phyloP scores from a whole-genome alignment of 2,329 filamentous ascomycete genomes.

The Whalleya microplaca region DNA sequence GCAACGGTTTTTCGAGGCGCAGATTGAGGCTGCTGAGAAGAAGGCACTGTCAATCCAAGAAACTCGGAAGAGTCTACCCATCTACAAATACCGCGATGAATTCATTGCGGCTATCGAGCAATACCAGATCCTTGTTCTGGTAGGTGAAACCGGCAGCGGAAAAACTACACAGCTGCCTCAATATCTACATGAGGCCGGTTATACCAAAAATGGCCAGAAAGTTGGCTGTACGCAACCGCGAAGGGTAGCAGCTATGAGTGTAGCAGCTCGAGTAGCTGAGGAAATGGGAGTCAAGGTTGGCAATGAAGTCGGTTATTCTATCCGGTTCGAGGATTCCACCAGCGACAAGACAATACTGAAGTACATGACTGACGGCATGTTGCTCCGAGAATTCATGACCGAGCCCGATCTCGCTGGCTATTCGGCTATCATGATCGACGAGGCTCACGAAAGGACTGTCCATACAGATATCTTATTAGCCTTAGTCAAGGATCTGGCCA shows the following conservation, averaged over 20 bases:
- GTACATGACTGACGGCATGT: conserved; percentile 97
- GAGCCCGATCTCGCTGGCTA: conserved; percentile 84
- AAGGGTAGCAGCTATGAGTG: conserved; percentile 95
- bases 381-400: conserved; percentile 86
- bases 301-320: conserved; percentile 90
- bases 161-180: conserved; percentile 97
- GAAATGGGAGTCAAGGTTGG: conserved; percentile 91
- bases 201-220: conserved; percentile 81
- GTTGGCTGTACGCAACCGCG: conserved; percentile 93
- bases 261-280: conserved; percentile 93
- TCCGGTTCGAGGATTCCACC: conserved; percentile 92
- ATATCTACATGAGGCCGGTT: conserved; percentile 89
- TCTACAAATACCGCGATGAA: conserved; percentile 84
- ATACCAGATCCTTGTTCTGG: conserved; percentile 87
- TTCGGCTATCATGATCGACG: conserved; percentile 92
- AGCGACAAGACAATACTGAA: conserved; percentile 90
- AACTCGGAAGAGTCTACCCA: conserved; percentile 85
- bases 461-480: conserved; percentile 89
- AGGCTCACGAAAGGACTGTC: conserved; percentile 92
- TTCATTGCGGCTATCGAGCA: conserved; percentile 85
- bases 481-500: conserved; percentile 84
- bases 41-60: conserved; percentile 89
- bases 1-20: conserved; percentile 75
- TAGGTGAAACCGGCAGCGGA: conserved; percentile 92
- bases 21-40: conserved; percentile 86